Evolutionary conservation across 805 yeast genomes (phyloP).

Genomic region (Starmerella bacillaris): DNA sequence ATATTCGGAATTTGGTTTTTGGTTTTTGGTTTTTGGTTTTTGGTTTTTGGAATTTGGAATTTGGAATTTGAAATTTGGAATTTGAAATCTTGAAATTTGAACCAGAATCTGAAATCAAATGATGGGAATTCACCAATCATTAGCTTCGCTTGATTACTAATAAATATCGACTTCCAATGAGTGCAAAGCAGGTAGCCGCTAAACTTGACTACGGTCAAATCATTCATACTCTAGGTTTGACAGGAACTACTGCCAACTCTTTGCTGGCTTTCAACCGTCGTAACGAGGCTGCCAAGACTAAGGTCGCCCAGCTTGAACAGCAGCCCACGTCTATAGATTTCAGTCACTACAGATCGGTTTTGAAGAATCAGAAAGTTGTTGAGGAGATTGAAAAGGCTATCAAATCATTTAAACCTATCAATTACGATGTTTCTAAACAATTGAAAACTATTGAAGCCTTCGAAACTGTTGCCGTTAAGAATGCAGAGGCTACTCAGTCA

Average conservation of each 20-base stretch:
- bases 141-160: not conserved
- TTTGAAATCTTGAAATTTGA: no score
- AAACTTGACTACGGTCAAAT: constrained; percentile 93
- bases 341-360: constrained; percentile 52
- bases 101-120: no score
- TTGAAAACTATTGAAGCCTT: constrained; percentile 80
- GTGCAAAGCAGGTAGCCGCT: constrained; percentile 33
- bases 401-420: constrained; percentile 58
- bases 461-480: constrained; percentile 87
- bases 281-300: constrained; percentile 91
- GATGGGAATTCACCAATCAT: no score
- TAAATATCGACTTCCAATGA: constrained; percentile 5
- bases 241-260: constrained; percentile 80
- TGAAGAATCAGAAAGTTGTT: constrained; percentile 67
- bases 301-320: constrained; percentile 46
- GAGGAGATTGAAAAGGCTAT: constrained; percentile 66
- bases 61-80: no score
- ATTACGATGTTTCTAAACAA: constrained; percentile 76
- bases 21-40: no score
- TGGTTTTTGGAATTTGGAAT: no score
- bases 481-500: constrained; percentile 82
- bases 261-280: constrained; percentile 91
- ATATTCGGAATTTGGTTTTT: no score
- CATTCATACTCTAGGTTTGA: constrained; percentile 69
- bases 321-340: constrained; percentile 73